These are phyloP conservation scores for Misopates orontium DNA, from an alignment of 257 asterid genomes.

Conservation along the genomic window DNA sequence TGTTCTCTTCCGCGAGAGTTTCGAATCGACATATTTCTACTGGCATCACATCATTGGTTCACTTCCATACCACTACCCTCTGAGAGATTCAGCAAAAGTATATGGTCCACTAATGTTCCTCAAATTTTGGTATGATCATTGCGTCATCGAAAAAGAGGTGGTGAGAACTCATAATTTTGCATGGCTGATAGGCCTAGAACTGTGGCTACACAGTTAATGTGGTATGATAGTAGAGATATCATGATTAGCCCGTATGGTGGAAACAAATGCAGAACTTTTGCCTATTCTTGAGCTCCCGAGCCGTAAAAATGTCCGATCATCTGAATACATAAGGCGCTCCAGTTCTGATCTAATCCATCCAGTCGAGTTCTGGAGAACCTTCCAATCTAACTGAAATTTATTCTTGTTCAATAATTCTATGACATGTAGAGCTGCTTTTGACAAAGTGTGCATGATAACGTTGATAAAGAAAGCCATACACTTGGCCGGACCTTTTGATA, in stretches of 20 bases:
- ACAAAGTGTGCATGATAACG: neutral
- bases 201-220: neutral
- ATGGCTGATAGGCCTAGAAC: neutral
- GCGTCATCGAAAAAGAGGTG: neutral
- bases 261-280: slow-evolving; percentile 35
- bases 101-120: slow-evolving; percentile 1
- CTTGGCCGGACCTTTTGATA: neutral
- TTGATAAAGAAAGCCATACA: neutral
- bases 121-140: neutral
- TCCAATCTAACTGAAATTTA: neutral
- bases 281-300: slow-evolving; percentile 29
- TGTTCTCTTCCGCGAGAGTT: too few relatives aligned
- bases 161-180: neutral
- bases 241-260: slow-evolving; percentile 31
- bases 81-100: neutral
- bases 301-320: slow-evolving; percentile 35
- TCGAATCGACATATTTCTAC: too few relatives aligned
- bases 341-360: neutral
- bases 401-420: neutral
- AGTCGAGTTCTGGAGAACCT: neutral
- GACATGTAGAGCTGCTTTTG: neutral
- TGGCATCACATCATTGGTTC: neutral
- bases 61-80: neutral
- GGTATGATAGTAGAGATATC: neutral
- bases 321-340: slow-evolving; percentile 33